Evolutionary conservation across 2,329 filamentous ascomycete genomes (phyloP).

Genomic region (Elsinoe fawcettii): DNA sequence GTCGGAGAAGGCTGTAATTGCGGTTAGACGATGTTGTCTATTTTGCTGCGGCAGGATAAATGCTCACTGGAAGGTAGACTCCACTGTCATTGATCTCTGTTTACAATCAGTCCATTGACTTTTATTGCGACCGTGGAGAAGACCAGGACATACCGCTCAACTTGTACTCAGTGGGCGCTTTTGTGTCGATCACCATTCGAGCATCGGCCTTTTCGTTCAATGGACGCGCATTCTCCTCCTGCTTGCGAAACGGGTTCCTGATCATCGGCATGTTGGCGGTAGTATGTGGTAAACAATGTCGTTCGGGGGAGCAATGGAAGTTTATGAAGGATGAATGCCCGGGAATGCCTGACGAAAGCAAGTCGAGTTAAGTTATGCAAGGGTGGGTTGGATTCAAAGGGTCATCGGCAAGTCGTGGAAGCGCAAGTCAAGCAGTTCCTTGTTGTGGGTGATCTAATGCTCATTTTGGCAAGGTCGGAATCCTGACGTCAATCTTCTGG

Average conservation of each 20-base stretch:
- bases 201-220: conserved; percentile 25
- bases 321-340: neutral
- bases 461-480: conserved; percentile 1
- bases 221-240: conserved; percentile 31
- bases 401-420: neutral
- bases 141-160: conserved; percentile 39
- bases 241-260: conserved; percentile 33
- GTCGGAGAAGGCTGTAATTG: conserved; percentile 67
- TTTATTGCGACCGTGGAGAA: neutral
- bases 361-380: neutral
- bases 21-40: neutral
- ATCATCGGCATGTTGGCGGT: conserved; percentile 30
- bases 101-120: conserved; percentile 12
- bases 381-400: neutral
- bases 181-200: conserved; percentile 33
- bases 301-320: neutral
- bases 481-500: conserved; percentile 1
- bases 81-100: conserved; percentile 93
- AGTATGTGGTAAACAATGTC: neutral
- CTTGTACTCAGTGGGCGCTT: conserved; percentile 44
- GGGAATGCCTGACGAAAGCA: neutral
- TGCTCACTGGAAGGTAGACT: conserved; percentile 78
- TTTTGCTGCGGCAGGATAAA: neutral
- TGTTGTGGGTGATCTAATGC: neutral
- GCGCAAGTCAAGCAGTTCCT: neutral